phyloP scores from a whole-genome alignment of 306 rosid genomes.

The Spatholobus suberectus region DNA sequence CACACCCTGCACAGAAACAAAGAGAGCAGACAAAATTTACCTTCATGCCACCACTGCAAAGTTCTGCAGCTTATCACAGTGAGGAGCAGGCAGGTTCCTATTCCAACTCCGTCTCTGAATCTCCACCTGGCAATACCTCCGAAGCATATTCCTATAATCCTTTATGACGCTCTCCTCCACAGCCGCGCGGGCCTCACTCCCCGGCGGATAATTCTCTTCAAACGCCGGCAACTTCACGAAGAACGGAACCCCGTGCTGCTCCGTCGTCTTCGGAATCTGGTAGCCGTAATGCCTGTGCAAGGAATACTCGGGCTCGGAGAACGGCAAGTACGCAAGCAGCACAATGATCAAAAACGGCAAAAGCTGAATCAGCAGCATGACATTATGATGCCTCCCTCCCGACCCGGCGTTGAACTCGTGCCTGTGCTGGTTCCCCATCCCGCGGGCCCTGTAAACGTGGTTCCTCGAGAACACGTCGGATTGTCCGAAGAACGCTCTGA shows the following conservation, averaged over 20 bases:
- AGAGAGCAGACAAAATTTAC: slow-evolving; percentile 44
- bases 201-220: slow-evolving; percentile 72
- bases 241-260: slow-evolving; percentile 70
- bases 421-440: slow-evolving; percentile 60
- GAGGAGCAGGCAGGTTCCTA: slow-evolving; percentile 76
- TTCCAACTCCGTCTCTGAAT: slow-evolving; percentile 88
- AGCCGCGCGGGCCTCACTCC: slow-evolving; percentile 71
- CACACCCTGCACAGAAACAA: background rate
- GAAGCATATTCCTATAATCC: slow-evolving; percentile 73
- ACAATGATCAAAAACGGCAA: slow-evolving; percentile 72
- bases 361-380: slow-evolving; percentile 73
- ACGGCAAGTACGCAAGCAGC: slow-evolving; percentile 87
- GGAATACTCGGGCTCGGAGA: slow-evolving; percentile 75
- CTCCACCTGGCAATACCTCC: slow-evolving; percentile 83
- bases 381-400: slow-evolving; percentile 60
- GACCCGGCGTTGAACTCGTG: slow-evolving; percentile 65
- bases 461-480: slow-evolving; percentile 62
- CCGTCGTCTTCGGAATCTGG: slow-evolving; percentile 63
- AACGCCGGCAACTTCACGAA: slow-evolving; percentile 70
- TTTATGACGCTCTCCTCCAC: slow-evolving; percentile 70
- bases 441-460: slow-evolving; percentile 63
- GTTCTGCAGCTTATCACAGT: slow-evolving; percentile 71
- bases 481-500: slow-evolving; percentile 90
- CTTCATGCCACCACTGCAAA: slow-evolving; percentile 64
- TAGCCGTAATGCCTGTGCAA: slow-evolving; percentile 70